Base-by-base conservation (phyloP, 2,329 filamentous ascomycete species). In the Fusarium sp. region DNA sequence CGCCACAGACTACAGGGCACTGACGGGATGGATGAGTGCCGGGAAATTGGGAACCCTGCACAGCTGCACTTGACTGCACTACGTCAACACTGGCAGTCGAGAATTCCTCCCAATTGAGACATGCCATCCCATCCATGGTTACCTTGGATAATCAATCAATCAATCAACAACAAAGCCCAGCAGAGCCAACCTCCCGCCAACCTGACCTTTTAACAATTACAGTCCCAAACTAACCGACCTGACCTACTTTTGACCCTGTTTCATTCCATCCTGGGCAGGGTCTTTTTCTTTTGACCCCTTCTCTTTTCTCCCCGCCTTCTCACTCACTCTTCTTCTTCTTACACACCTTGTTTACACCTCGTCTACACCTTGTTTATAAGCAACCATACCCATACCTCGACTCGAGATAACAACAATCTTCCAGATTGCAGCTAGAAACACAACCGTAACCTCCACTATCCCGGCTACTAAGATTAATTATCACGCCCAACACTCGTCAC, bases 151-250 rank as follows among this genome's bases (percentile, higher is more conserved):
- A 52, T 65, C 53, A 59, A 40, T 40, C 22, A 44, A 31, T 45
- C 42, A 58, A 56, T 66, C 58, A 71, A 71, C 68, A 71, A 70
- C 54, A 64, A 69, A 70, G 55, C 67, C 63, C 22, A 24, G 22
- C 66, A 66, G 66, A 67, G 34, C 67, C 63, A 70, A 58, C 58
- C 64, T 59, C 55, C 58, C 58, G 54, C 66, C 43, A 53, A 45
- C 57, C 66, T 26, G 24, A 26, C 24, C 45, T 56, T 57, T 38
- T 44, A 51, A 62, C 48, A 52, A 44, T 42, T 48, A 43, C 43
- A 64, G 39, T 39, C 50, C 45, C 46, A 26, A 26, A 40, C 28
- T 36, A 44, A 46, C 38, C 31, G 28, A 31, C 28, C 28, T 31
- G 28, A 31, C 28, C 28, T 31, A 31, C 28, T 31, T 13, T 31